Percentiles rank a stretch among this genome's conserved stretches.
Evolutionary conservation across 768 basidiomycete species (phyloP).

Genomic region (Rhodocollybia butyracea): DNA sequence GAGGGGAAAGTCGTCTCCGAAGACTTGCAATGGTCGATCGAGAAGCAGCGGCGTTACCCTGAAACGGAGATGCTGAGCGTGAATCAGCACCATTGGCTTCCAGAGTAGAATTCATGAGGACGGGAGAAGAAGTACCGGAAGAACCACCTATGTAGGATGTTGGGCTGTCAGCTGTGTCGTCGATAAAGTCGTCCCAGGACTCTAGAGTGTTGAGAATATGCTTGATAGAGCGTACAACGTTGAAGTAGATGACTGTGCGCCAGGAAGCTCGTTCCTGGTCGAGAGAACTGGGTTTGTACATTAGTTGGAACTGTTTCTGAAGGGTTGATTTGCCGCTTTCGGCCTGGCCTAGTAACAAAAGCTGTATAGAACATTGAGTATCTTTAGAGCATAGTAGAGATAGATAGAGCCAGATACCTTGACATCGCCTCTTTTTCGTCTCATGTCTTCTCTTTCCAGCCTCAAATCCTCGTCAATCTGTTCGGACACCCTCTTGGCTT

Average conservation of each 20-base stretch:
- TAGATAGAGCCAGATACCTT: constrained; percentile 41
- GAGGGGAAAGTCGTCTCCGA: constrained; percentile 54
- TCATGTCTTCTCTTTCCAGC: constrained; percentile 61
- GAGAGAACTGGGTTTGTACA: constrained; percentile 71
- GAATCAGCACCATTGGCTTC: constrained; percentile 15
- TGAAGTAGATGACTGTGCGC: constrained; percentile 75
- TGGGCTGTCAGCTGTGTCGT: constrained; percentile 27
- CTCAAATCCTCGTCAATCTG: constrained; percentile 80
- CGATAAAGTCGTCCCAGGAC: constrained; percentile 56
- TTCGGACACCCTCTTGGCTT: constrained; percentile 75
- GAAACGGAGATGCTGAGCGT: constrained; percentile 18
- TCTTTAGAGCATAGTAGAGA: background rate
- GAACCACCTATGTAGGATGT: constrained; percentile 8
- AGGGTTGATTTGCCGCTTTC: constrained; percentile 78
- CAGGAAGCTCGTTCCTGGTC: constrained; percentile 70
- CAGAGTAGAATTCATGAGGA: constrained; percentile 22
- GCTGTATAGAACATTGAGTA: constrained; percentile 31
- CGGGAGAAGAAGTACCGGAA: constrained; percentile 31
- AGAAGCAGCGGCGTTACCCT: constrained; percentile 12
- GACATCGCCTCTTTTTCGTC: constrained; percentile 69
- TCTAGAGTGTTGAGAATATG: constrained; percentile 65
- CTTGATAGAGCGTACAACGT: constrained; percentile 68
- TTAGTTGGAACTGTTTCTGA: constrained; percentile 78
- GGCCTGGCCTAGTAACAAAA: constrained; percentile 74
- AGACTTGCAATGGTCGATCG: constrained; percentile 44